Percentiles rank a stretch among this genome's conserved stretches.
Evolutionary conservation across 768 basidiomycete species (phyloP).

Genomic region (Lyophyllum decastes): DNA sequence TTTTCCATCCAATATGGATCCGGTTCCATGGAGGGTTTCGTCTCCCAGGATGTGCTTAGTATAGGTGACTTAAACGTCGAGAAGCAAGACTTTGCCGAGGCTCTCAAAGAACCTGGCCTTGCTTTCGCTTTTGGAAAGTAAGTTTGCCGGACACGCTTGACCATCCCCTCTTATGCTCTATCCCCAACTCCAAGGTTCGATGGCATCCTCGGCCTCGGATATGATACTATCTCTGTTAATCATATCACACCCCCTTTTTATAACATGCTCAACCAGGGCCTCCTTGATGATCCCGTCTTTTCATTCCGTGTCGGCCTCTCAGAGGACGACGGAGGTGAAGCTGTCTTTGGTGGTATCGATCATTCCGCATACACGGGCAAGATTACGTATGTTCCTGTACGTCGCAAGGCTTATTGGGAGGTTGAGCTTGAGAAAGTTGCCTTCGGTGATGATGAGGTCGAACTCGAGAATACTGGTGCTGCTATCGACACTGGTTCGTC

Average conservation of each 20-base stretch:
- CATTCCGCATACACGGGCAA: conserved; percentile 72
- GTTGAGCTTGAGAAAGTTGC: conserved; percentile 86
- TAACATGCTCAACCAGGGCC: conserved; percentile 79
- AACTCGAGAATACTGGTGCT: conserved; percentile 92
- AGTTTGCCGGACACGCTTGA: conserved; percentile 26
- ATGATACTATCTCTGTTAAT: conserved; percentile 95
- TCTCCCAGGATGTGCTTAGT: conserved; percentile 76
- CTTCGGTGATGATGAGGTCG: conserved; percentile 86
- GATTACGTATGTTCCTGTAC: conserved; percentile 85
- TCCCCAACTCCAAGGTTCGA: conserved; percentile 65
- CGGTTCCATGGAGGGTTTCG: conserved; percentile 95
- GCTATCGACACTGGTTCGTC: conserved; percentile 82
- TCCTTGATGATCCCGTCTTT: conserved; percentile 87
- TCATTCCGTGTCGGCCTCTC: conserved; percentile 90
- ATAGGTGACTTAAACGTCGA: conserved; percentile 84
- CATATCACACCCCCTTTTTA: conserved; percentile 93
- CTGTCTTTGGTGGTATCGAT: conserved; percentile 91
- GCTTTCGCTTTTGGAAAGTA: conserved; percentile 96
- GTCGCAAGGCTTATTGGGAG: conserved; percentile 98
- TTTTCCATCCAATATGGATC: conserved; percentile 95
- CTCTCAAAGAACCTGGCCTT: conserved; percentile 93
- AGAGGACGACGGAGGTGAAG: conserved; percentile 89
- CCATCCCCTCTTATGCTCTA: neutral
- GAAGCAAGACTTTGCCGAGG: conserved; percentile 90
- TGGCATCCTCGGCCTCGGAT: conserved; percentile 91